These are phyloP conservation scores for Curvularia sp. DNA, from an alignment of 2,329 filamentous ascomycete genomes.

Conservation along the genomic window DNA sequence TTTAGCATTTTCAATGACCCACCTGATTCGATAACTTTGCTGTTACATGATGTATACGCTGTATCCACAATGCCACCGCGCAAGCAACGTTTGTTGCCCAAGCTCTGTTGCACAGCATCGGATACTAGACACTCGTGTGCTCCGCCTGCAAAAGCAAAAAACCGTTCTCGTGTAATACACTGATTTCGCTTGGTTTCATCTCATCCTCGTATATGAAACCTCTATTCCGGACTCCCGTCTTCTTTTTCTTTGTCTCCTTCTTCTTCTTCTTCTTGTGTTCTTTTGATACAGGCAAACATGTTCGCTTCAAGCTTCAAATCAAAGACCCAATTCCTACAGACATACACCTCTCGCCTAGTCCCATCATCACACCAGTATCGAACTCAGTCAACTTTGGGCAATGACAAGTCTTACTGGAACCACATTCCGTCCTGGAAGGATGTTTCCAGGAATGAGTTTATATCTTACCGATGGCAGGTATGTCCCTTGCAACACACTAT, in stretches of 20 bases:
- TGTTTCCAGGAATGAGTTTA: constrained; percentile 58
- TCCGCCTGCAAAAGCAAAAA: not conserved
- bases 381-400: constrained; percentile 20
- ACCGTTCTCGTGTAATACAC: not conserved
- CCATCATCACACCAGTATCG: constrained; percentile 10
- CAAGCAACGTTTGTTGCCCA: not conserved
- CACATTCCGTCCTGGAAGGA: constrained; percentile 60
- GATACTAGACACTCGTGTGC: not conserved
- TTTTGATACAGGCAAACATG: constrained; percentile 9
- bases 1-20: not conserved
- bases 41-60: constrained; percentile 1
- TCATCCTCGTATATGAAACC: not conserved
- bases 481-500: constrained; percentile 33
- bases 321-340: constrained; percentile 6
- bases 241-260: not conserved
- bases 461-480: constrained; percentile 64
- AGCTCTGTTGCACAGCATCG: constrained; percentile 5
- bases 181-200: not conserved
- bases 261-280: not conserved
- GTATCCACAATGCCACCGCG: constrained; percentile 4
- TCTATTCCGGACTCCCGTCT: not conserved
- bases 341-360: not conserved
- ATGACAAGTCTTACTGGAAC: constrained; percentile 57
- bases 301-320: not conserved
- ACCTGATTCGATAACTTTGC: constrained; percentile 5